Conservation (phyloP, 2,329 filamentous ascomycete genomes). For the Macroventuria anomochaeta region DNA sequence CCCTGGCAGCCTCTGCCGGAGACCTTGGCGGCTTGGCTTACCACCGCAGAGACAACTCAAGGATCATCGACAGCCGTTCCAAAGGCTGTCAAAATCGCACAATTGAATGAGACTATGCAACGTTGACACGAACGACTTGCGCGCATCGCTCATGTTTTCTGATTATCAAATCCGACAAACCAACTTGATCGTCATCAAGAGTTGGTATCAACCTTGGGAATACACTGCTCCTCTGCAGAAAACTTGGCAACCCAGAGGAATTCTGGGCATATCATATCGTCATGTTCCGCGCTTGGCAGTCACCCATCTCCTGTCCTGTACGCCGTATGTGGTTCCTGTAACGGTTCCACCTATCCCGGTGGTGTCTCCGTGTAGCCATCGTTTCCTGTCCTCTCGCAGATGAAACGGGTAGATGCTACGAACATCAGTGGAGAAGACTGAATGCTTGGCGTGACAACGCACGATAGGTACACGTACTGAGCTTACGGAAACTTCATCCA, state of each 20-base stretch:
- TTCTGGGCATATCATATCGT: slow-evolving; percentile 18
- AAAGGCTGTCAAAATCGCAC: neutral
- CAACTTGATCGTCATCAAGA: neutral
- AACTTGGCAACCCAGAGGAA: slow-evolving; percentile 29
- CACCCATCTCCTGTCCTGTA: slow-evolving; percentile 6
- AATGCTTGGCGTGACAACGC: slow-evolving; percentile 8
- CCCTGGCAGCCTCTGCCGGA: slow-evolving; percentile 1
- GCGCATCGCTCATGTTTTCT: neutral
- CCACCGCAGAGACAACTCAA: slow-evolving; percentile 11
- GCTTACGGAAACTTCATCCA: neutral
- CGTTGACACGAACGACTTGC: neutral
- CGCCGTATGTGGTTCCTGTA: slow-evolving; percentile 8
- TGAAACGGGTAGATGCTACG: neutral
- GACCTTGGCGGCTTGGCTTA: slow-evolving; percentile 14
- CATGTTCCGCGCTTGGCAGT: slow-evolving; percentile 34
- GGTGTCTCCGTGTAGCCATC: neutral
- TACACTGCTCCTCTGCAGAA: slow-evolving; percentile 5
- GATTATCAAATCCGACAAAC: neutral
- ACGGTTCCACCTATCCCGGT: slow-evolving; percentile 3
- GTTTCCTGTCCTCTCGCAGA: neutral
- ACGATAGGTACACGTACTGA: neutral
- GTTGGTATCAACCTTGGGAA: slow-evolving; percentile 20
- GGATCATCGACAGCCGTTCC: neutral
- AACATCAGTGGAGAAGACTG: neutral
- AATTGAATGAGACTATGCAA: neutral